Percentiles rank a stretch among this genome's conserved stretches.
These are phyloP conservation scores for Aspergillus clavatus DNA, from an alignment of 2,329 filamentous ascomycete species.

Conservation along the genomic window DNA sequence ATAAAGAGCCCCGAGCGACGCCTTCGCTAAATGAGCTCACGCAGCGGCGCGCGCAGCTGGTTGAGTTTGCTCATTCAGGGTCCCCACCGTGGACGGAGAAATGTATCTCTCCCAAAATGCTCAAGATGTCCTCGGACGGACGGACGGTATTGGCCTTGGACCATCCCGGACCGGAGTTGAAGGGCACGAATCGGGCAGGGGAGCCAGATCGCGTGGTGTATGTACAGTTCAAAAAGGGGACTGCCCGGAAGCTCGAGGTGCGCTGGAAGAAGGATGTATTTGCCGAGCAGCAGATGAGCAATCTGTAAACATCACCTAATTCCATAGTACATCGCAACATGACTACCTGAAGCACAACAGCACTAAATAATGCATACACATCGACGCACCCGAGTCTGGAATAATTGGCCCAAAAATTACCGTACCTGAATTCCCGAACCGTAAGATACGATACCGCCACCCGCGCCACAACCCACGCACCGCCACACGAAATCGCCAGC, in stretches of 20 bases:
- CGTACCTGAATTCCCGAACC: too few species aligned
- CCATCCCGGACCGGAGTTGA: conserved; percentile 52
- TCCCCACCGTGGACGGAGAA: conserved; percentile 45
- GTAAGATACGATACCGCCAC: neutral
- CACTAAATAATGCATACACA: too few species aligned
- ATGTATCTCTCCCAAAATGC: conserved; percentile 42
- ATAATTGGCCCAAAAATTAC: too few species aligned
- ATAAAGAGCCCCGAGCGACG: conserved; percentile 27
- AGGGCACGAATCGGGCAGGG: conserved; percentile 46
- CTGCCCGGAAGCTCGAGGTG: conserved; percentile 53
- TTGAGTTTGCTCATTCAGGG: conserved; percentile 46
- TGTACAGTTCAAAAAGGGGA: conserved; percentile 53
- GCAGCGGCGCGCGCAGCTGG: conserved; percentile 41
- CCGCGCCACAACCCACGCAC: neutral
- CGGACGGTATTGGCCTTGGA: conserved; percentile 51
- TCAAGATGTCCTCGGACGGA: conserved; percentile 42
- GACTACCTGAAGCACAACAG: too few species aligned
- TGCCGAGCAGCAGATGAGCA: conserved; percentile 28
- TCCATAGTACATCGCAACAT: too few species aligned
- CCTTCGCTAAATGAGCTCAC: conserved; percentile 26
- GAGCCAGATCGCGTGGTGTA: conserved; percentile 53
- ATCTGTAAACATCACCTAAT: conserved; percentile 21
- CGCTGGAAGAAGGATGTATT: conserved; percentile 46
- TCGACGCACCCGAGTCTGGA: neutral
- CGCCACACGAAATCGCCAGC: conserved; percentile 11